phyloP scores from a whole-genome alignment of 2,329 filamentous ascomycete genomes.

The Microsporum audouinii region DNA sequence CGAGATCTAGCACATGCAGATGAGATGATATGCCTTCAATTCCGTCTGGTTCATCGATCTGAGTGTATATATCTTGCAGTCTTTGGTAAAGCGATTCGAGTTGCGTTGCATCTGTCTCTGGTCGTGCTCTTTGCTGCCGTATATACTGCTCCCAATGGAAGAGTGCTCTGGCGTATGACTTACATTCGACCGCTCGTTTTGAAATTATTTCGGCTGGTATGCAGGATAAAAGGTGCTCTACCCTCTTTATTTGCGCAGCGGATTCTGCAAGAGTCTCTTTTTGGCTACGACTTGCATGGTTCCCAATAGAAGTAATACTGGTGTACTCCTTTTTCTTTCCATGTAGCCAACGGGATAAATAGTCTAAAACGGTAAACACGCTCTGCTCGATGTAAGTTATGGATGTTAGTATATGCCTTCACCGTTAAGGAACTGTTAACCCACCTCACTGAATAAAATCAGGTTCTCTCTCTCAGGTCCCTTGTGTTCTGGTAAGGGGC shows the following conservation, averaged over 20 bases:
- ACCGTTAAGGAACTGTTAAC: constrained; percentile 16
- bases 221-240: constrained; percentile 60
- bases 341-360: constrained; percentile 81
- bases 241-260: constrained; percentile 43
- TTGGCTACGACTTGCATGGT: constrained; percentile 21
- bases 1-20: constrained; percentile 73
- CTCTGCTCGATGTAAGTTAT: constrained; percentile 42
- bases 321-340: constrained; percentile 51
- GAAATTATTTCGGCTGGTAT: constrained; percentile 66
- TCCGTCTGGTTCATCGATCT: constrained; percentile 95
- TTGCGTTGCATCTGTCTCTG: constrained; percentile 41
- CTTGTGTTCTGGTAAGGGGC: constrained; percentile 42
- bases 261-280: constrained; percentile 22
- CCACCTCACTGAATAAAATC: constrained; percentile 76
- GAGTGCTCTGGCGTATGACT: constrained; percentile 79
- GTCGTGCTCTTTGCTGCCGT: constrained; percentile 41
- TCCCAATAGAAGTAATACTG: constrained; percentile 19
- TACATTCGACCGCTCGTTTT: constrained; percentile 79
- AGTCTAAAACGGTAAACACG: constrained; percentile 82
- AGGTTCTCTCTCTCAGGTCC: constrained; percentile 60
- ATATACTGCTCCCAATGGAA: constrained; percentile 94
- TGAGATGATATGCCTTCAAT: constrained; percentile 89
- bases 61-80: constrained; percentile 86
- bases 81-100: constrained; percentile 57
- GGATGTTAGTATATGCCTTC: not conserved